Conservation (phyloP, 352 stramenopile genomes). For the Pythium pectinolyticum region DNA sequence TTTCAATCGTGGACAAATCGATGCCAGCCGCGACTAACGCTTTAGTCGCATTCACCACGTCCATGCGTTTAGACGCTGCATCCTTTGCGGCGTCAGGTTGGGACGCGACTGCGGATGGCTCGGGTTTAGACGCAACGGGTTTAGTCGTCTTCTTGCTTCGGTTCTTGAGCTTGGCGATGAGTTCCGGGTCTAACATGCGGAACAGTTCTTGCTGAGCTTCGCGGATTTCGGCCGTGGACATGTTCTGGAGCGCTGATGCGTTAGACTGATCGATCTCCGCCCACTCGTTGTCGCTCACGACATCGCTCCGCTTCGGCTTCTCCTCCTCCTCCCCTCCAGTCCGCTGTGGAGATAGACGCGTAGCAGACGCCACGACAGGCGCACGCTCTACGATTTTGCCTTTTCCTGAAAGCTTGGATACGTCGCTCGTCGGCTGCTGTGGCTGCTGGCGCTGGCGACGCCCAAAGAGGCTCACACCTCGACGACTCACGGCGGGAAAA, state of each 20-base stretch:
- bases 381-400: conserved; percentile 28
- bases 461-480: conserved; percentile 73
- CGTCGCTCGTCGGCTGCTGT: neutral
- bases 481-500: conserved; percentile 58
- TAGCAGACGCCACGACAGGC: conserved; percentile 5
- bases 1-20: conserved; percentile 56
- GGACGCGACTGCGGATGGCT: too few species aligned
- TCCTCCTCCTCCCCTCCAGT: neutral
- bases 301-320: conserved; percentile 4
- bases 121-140: neutral
- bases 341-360: neutral
- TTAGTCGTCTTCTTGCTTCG: conserved; percentile 14
- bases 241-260: conserved; percentile 45
- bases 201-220: conserved; percentile 71
- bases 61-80: conserved; percentile 2
- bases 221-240: conserved; percentile 69
- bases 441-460: conserved; percentile 39
- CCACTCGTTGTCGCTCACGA: conserved; percentile 35
- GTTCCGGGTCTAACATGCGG: conserved; percentile 53
- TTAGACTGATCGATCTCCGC: conserved; percentile 68
- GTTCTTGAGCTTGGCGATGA: conserved; percentile 70
- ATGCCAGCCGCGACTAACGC: conserved; percentile 23
- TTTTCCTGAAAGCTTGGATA: conserved; percentile 25
- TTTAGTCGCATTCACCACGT: conserved; percentile 11
- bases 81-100: too few species aligned